Evolutionary conservation across 805 yeast species (phyloP), one percentile per base, ranked within the genome.

Genomic region (Wickerhamiella sergipiensis): DNA sequence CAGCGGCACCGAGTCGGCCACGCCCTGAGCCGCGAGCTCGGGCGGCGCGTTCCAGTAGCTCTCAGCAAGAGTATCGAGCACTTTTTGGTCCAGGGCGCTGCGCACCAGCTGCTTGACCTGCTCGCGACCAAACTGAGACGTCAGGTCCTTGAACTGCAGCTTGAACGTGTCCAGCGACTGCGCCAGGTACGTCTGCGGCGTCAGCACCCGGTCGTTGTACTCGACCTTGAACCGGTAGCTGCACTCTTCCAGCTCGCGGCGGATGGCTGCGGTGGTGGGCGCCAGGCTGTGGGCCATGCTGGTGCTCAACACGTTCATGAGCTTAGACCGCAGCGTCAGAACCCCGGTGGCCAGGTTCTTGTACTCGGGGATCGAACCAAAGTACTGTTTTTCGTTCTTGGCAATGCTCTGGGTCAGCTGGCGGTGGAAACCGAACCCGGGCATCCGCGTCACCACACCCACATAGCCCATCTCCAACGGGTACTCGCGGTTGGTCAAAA

Each of bases 381-480:
- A 83, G 61, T 73, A 92, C 6, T 66, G 64, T 46, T 69, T 67
- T 61, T 85, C 94, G 54, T 64, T 56, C 42, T 64, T 59, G 17
- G 66, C 59, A 24, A 72, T 64, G 12, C 64, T 54, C 38, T 79
- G 71, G 53, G 77, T 79, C 1, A 88, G 78, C 60, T 77, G 74
- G 0, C 24, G 18, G 38, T 43, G 21, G n/a, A 83, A 79, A 2
- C 77, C 65, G 26, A 55, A 52, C 8, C 50, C 36, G 2, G 45
- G 26, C 24, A 49, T 31, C 40, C 29, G 21, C 1, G 97, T 85
- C 18, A 94, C 83, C n/a, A 94, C 97, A 52, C 99, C 99, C 19
- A 92, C 97, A 64, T 92, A 92, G 0, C 99, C 99, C 95, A 92
- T 85, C 59, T 77, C 80, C 54, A 92, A 71, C 0, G 98, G 97